A percentile compares a stretch with the other conserved stretches of the same genome.
phyloP scores from a whole-genome alignment of 495 filamentous ascomycete genomes.

The Lasiosphaeria miniovina region DNA sequence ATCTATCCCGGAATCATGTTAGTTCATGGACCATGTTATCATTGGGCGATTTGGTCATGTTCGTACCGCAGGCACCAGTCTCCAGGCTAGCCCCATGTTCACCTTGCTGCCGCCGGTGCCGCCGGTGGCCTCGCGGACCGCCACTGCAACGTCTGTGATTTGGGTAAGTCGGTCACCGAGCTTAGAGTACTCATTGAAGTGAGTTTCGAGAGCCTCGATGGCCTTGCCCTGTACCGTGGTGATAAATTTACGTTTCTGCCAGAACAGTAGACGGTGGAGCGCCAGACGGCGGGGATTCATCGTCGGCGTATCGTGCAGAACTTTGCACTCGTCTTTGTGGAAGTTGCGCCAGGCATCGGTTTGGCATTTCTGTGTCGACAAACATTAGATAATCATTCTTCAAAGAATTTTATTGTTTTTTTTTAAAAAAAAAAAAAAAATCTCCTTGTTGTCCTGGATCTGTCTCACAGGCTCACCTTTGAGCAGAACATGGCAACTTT shows the following conservation, averaged over 20 bases:
- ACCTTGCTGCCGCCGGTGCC: conserved; percentile 4
- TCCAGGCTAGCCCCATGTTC: conserved; percentile 19
- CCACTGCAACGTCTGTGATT: conserved; percentile 16
- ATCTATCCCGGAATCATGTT: conserved; percentile 13
- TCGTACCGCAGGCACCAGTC: conserved; percentile 19
- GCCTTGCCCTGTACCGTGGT: conserved; percentile 10
- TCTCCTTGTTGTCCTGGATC: neutral
- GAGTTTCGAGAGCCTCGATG: conserved; percentile 16
- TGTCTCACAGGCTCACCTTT: conserved; percentile 43
- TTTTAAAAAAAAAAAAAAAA: no score
- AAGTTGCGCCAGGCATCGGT: conserved; percentile 19
- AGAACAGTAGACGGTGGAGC: conserved; percentile 18
- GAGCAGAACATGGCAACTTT: conserved; percentile 62
- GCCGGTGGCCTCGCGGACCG: conserved; percentile 8
- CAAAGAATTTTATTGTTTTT: neutral
- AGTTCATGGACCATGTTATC: neutral
- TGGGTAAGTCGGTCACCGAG: conserved; percentile 6
- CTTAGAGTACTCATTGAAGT: conserved; percentile 18
- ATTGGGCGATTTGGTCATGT: neutral
- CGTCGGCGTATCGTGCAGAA: conserved; percentile 10
- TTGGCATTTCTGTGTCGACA: conserved; percentile 22
- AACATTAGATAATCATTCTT: neutral
- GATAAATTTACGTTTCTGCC: conserved; percentile 14
- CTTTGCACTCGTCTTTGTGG: conserved; percentile 28
- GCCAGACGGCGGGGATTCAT: conserved; percentile 17